These are phyloP conservation scores for Trichothecium roseum DNA, from an alignment of 2,329 filamentous ascomycete species.

Conservation along the genomic window DNA sequence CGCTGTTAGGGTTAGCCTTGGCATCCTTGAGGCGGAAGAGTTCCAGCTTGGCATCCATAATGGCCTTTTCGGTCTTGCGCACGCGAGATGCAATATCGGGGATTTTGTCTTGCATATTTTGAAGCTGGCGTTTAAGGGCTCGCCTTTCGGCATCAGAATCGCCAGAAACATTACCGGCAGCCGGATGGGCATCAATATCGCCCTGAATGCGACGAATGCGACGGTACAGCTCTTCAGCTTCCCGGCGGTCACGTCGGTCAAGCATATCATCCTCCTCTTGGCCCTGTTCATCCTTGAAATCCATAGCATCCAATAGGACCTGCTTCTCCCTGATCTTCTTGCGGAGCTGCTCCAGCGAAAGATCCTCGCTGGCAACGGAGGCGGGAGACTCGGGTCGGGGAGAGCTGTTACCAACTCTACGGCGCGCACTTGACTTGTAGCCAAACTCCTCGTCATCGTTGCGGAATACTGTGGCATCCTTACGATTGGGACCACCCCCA, in stretches of 20 bases:
- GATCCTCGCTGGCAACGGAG: slow-evolving; percentile 59
- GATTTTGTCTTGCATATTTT: slow-evolving; percentile 78
- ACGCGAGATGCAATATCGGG: slow-evolving; percentile 90
- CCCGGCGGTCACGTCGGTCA: slow-evolving; percentile 80
- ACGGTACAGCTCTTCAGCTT: slow-evolving; percentile 88
- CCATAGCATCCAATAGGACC: slow-evolving; percentile 87
- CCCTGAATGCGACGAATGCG: slow-evolving; percentile 86
- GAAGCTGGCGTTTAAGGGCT: slow-evolving; percentile 78
- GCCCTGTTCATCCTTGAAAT: slow-evolving; percentile 86
- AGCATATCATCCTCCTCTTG: slow-evolving; percentile 86
- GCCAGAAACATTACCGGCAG: slow-evolving; percentile 54
- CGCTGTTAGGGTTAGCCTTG: slow-evolving; percentile 77
- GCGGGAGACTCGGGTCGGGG: slow-evolving; percentile 71
- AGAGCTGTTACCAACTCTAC: slow-evolving; percentile 69
- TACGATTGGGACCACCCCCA: slow-evolving; percentile 53
- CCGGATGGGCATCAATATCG: slow-evolving; percentile 87
- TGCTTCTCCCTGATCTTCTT: slow-evolving; percentile 95
- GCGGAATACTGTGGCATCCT: slow-evolving; percentile 93
- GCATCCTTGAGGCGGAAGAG: slow-evolving; percentile 89
- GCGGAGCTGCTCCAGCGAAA: slow-evolving; percentile 75
- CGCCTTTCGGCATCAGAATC: slow-evolving; percentile 86
- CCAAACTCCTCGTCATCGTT: slow-evolving; percentile 91
- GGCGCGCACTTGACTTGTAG: slow-evolving; percentile 88
- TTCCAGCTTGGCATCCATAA: slow-evolving; percentile 84
- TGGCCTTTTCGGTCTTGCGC: slow-evolving; percentile 79